Evolutionary conservation across 352 stramenopile genomes (phyloP).

Genomic region (Phytophthora quininea): DNA sequence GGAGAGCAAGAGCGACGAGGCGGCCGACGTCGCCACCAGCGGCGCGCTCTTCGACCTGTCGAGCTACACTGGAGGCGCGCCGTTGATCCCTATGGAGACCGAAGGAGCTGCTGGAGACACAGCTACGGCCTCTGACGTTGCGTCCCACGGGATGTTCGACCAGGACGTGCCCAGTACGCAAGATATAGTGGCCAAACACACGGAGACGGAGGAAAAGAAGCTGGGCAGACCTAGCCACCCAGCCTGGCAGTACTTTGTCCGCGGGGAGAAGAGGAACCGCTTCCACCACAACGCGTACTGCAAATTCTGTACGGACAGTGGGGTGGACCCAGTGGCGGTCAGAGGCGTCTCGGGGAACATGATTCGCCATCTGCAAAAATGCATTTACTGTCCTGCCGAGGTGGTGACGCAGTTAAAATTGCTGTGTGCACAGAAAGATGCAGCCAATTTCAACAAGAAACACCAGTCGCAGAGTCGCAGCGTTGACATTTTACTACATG

Average conservation of each 20-base stretch:
- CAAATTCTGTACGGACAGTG: conserved; percentile 67
- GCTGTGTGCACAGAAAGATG: conserved; percentile 75
- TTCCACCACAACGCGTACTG: conserved; percentile 87
- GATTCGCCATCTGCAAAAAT: conserved; percentile 86
- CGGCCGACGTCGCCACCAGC: conserved; percentile 20
- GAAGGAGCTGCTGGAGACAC: background rate
- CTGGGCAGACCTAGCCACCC: conserved; percentile 75
- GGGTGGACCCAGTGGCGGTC: conserved; percentile 48
- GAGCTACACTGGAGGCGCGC: conserved; percentile 52
- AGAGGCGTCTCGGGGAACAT: conserved; percentile 83
- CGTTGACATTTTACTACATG: conserved; percentile 46
- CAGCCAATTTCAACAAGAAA: conserved; percentile 72
- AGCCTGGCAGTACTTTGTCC: conserved; percentile 79
- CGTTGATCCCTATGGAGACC: conserved; percentile 33
- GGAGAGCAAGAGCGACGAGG: conserved; percentile 5
- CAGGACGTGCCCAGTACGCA: conserved; percentile 10
- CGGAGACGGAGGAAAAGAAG: conserved; percentile 64
- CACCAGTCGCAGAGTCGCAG: conserved; percentile 50
- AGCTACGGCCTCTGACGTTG: background rate
- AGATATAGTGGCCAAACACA: conserved; percentile 25
- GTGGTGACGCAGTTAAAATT: conserved; percentile 71
- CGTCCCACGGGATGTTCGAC: conserved; percentile 26
- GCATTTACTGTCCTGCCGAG: conserved; percentile 70
- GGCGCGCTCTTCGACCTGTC: conserved; percentile 51
- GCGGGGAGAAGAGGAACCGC: conserved; percentile 80